Evolutionary conservation across 345 rosid species (phyloP).

Genomic region (Syzygium aromaticum): DNA sequence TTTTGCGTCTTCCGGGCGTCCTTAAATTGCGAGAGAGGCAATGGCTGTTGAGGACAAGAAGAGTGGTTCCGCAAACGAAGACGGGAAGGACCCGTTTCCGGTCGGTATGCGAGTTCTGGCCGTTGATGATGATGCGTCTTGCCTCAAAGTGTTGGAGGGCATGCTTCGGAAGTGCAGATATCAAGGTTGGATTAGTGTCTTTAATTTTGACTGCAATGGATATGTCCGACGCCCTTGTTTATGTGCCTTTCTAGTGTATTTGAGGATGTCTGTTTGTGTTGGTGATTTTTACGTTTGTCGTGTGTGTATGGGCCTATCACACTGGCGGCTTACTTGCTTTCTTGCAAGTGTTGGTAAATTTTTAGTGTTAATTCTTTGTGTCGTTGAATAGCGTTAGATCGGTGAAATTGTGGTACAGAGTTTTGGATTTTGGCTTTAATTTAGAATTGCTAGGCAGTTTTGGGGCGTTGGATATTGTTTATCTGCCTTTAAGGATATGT

Average conservation of each 20-base stretch:
- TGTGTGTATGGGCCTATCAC: not conserved
- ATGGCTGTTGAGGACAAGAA: conserved; percentile 18
- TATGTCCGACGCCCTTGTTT: not conserved
- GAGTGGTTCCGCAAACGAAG: conserved; percentile 1
- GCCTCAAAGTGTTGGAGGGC: conserved; percentile 24
- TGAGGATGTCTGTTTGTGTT: not conserved
- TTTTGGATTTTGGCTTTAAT: not conserved
- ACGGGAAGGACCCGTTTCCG: conserved; percentile 13
- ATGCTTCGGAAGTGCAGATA: conserved; percentile 35
- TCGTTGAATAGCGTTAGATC: not conserved
- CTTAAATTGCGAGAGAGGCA: not conserved
- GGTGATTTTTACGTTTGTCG: not conserved
- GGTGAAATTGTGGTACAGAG: not conserved
- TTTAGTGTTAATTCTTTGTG: not conserved
- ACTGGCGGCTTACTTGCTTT: not conserved
- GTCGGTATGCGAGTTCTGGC: conserved; percentile 31
- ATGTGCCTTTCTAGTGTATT: not conserved
- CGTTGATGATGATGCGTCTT: conserved; percentile 38
- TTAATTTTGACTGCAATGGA: not conserved
- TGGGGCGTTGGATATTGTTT: not conserved
- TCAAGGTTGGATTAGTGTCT: conserved; percentile 20
- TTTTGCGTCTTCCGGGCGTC: not conserved
- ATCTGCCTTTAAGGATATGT: not conserved
- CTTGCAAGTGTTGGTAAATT: not conserved
- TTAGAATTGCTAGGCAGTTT: not conserved